Evolutionary conservation across 495 filamentous ascomycete species (phyloP).

Genomic region (Aspergillus hancockii): DNA sequence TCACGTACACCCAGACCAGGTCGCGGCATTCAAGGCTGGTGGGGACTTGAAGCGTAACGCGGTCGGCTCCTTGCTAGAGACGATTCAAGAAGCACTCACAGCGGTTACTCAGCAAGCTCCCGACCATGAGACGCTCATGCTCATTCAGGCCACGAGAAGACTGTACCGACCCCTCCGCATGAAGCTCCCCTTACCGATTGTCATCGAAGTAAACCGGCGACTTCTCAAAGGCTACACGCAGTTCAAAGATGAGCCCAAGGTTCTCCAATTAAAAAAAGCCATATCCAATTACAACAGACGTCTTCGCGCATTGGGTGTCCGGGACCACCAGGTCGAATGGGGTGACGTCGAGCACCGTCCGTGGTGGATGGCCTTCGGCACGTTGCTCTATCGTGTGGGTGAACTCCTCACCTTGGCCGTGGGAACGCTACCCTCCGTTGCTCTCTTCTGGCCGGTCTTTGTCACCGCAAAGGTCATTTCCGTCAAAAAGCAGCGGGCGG

Average conservation of each 20-base stretch:
- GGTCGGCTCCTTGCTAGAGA: slow-evolving; percentile 77
- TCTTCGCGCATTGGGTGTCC: slow-evolving; percentile 81
- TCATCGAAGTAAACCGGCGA: slow-evolving; percentile 93
- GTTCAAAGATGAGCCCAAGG: slow-evolving; percentile 88
- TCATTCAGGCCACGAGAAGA: slow-evolving; percentile 91
- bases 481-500: slow-evolving; percentile 82
- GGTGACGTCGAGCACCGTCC: slow-evolving; percentile 68
- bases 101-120: slow-evolving; percentile 91
- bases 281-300: slow-evolving; percentile 88
- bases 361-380: slow-evolving; percentile 57
- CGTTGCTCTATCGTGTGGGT: slow-evolving; percentile 73
- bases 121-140: slow-evolving; percentile 97
- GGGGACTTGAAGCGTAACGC: slow-evolving; percentile 70
- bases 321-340: slow-evolving; percentile 96
- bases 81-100: slow-evolving; percentile 78
- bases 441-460: slow-evolving; percentile 92
- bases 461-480: slow-evolving; percentile 85
- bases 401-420: slow-evolving; percentile 77
- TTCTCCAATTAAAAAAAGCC: slow-evolving; percentile 73
- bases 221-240: slow-evolving; percentile 88
- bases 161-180: slow-evolving; percentile 93
- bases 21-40: slow-evolving; percentile 80
- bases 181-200: slow-evolving; percentile 89
- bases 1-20: slow-evolving; percentile 76
- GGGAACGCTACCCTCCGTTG: slow-evolving; percentile 80